Evolutionary conservation across 140 eudicot genomes (phyloP), one percentile per base, ranked within the genome.

Genomic region (Anethum foeniculum): DNA sequence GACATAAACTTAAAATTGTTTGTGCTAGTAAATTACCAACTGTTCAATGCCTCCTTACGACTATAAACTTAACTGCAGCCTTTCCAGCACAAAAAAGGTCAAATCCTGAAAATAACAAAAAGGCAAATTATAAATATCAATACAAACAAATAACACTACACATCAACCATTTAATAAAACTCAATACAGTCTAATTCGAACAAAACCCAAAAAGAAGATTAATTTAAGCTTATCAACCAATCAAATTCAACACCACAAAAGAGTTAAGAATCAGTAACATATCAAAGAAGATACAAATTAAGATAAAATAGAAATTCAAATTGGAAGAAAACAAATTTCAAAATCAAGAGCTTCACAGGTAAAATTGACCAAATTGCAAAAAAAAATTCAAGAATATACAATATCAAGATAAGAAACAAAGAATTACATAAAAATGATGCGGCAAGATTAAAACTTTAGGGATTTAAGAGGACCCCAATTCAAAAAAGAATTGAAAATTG

Each of bases 21-120:
- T 39, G 27, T 36, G 6, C n/a, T 74, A 27, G 79, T 75, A 27
- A 46, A 46, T 47, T 75, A 75, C 79, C 79, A 75, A 52, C 8
- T 25, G n/a, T 19, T 75, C 36, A 47, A 75, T 75, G 62, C 43
- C 62, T 39, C 32, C 4, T 11, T n/a, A 1, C 7, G 18, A 74
- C 16, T 43, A 43, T 1, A 43, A 74, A n/a, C 19, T 44, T 0
- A 74, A 74, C 28, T 9, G 27, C 21, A 8, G 30, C 28, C 16
- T 44, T 43, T 44, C 58, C 78, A 7, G 16, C 13, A 60, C 3
- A 23, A 2, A 60, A 25, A 60, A n/a, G 68, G 32, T 9, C 54
- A 19, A 74, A 74, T 47, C 38, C 51, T 52, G 79, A 47, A n/a
- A 12, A 67, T 19, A 27, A 67, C 43, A 67, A 13, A 65, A 58